Evolutionary conservation across 163 green algal species (phyloP), one percentile per base, ranked within the genome.

Genomic region (Chloroidium sp.): DNA sequence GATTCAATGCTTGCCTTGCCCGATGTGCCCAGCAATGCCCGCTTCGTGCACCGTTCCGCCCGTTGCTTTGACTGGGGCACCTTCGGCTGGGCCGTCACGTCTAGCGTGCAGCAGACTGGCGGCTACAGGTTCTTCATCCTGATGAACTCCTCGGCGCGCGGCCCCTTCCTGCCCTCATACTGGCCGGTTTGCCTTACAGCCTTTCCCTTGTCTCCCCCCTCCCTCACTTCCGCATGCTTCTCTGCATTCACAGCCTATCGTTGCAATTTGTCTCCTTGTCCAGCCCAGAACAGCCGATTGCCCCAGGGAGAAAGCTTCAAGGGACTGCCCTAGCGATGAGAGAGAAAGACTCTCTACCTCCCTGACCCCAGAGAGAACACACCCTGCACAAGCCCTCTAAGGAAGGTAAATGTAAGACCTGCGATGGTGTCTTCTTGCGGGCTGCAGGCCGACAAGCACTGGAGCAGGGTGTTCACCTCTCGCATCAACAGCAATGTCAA

Each of bases 21-120:
- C 36, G 36, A 36, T 36, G 36, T 36, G 36, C 36, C 36, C 36
- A 36, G 36, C 36, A 36, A 36, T 36, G 36, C 36, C 36, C 36
- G 36, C 36, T 36, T 36, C 36, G 36, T 36, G 36, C 36, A 36
- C 36, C 36, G 36, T 36, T 36, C 36, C 36, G 36, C 36, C 82
- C 64, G 81, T 57, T 93, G 86, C 85, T 92, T 87, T 75, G 86
- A 91, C 82, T 93, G 88, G 86, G 88, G 90, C 76, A 91, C 88
- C 59, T 87, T 93, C 80, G 90, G 90, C 14, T 93, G 90, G 90
- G 79, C 85, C 58, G 36, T 92, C 57, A 67, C 75, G 13, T 78
- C 59, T 2, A 58, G 81, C 13, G 75, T 82, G 8, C 79, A 88
- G 1, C 76, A 89, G 14, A 69, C 79, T 6, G n/a, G 59, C 2